These are phyloP conservation scores for Neostapfia colusana DNA, from an alignment of 176 grass and related monocot species.

Conservation along the genomic window DNA sequence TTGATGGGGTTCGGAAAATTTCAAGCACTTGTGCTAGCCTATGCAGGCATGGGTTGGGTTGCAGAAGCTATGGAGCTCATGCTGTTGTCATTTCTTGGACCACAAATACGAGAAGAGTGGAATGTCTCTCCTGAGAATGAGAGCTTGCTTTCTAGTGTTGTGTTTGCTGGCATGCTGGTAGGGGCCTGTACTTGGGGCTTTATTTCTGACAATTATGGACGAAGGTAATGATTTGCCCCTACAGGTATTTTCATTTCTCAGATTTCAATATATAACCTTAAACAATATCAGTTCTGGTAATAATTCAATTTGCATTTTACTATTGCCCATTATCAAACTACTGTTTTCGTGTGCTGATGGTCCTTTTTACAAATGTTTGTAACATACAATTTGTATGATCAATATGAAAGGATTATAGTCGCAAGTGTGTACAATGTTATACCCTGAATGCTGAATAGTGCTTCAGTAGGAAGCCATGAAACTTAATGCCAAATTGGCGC, in stretches of 20 bases:
- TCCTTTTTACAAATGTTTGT: background rate
- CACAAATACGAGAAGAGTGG: constrained; percentile 64
- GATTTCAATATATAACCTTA: constrained; percentile 2
- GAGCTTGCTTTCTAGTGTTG: constrained; percentile 73
- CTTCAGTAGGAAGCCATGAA: background rate
- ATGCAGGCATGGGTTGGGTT: constrained; percentile 79
- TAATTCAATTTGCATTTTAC: background rate
- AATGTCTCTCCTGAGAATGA: constrained; percentile 55
- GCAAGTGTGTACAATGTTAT: background rate
- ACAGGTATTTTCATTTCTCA: background rate
- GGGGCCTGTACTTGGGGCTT: constrained; percentile 72
- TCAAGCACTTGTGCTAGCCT: constrained; percentile 69
- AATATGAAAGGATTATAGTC: background rate
- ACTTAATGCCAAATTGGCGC: background rate
- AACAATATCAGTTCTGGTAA: background rate
- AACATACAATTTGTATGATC: background rate
- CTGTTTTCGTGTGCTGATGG: background rate
- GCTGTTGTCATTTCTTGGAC: constrained; percentile 83
- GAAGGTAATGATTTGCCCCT: constrained; percentile 49
- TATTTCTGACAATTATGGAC: constrained; percentile 77
- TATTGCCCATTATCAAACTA: background rate
- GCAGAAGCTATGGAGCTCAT: constrained; percentile 85
- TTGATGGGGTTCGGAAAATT: constrained; percentile 76
- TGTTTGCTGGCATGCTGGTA: constrained; percentile 83
- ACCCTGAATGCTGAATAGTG: constrained; percentile 9